Evolutionary conservation across 768 basidiomycete genomes (phyloP), one percentile per base, ranked within the genome.

Genomic region (Russula compacta): DNA sequence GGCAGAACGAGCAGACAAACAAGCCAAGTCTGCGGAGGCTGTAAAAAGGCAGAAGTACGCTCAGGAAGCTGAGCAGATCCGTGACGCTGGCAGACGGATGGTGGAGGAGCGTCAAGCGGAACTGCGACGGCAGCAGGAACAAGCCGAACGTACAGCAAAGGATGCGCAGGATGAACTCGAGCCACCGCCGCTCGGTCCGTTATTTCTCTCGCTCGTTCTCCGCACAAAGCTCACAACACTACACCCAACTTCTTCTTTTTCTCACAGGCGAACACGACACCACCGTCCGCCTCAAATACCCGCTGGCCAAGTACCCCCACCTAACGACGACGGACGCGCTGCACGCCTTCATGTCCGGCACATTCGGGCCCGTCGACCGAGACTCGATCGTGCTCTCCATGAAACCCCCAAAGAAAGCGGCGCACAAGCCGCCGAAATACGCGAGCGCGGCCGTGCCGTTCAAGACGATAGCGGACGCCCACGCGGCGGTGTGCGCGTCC

Each of bases 361-460:
- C 76, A 0, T 90, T 88, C 63, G 89, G 90, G 1, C 71, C 77
- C 2, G 77, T 79, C 1, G 89, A 92, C 66, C 75, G 77, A 0
- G 77, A 77, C 1, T 81, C 84, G 1, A 83, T 91, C 64, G 86
- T 89, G 5, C 70, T 91, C 36, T 84, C 84, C 7, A 73, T 87
- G 67, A 87, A 81, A 69, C 77, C 83, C 19, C 76, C 79, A 32
- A 84, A 83, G 63, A 82, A 83, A 62, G 71, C 76, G 0, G 73
- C 79, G 0, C 76, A 78, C 24, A 83, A 82, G 67, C 76, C 79
- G n/a, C 79, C 81, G 5, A 91, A 85, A 64, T 77, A 77, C 43
- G 86, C 81, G 1, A 89, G 79, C 6, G 90, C 91, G 0, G 77
- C 89, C 5, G 81, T 91, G 0, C 84, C 87, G 6, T 92, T 92